phyloP scores from a whole-genome alignment of 148 eudicot genomes.

The Camellia lanceoleosa region DNA sequence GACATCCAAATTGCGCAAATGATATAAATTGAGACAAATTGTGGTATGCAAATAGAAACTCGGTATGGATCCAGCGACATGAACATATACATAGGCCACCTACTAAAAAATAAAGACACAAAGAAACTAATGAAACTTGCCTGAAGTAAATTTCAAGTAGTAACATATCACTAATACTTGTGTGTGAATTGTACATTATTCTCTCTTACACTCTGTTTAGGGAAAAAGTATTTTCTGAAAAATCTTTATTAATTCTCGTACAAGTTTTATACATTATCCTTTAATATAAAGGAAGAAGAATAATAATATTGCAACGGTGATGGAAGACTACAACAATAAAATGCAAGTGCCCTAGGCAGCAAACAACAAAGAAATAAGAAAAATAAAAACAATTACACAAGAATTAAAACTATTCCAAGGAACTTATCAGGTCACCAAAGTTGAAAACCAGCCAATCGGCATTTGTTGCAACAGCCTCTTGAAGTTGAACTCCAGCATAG shows the following conservation, averaged over 20 bases:
- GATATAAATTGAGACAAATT: too few species aligned
- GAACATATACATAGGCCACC: too few species aligned
- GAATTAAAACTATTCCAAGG: constrained; percentile 44
- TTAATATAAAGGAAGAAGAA: not conserved
- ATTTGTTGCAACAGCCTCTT: constrained; percentile 75
- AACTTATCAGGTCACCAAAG: constrained; percentile 64
- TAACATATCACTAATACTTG: too few species aligned
- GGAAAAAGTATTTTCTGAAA: too few species aligned
- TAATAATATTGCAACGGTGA: not conserved
- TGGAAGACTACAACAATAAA: not conserved
- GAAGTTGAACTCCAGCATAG: constrained; percentile 84
- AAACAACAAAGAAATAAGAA: not conserved
- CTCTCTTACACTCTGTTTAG: too few species aligned
- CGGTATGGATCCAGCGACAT: too few species aligned
- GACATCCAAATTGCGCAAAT: too few species aligned
- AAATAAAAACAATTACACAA: not conserved
- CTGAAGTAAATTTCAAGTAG: too few species aligned
- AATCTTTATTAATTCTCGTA: not conserved
- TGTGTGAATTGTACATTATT: too few species aligned
- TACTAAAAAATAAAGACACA: too few species aligned
- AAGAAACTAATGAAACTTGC: too few species aligned
- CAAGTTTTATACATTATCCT: not conserved
- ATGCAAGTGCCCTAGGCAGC: not conserved
- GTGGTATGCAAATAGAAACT: too few species aligned
- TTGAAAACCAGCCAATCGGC: constrained; percentile 91